phyloP scores from a whole-genome alignment of 2,329 filamentous ascomycete species.

The Knufia petricola region DNA sequence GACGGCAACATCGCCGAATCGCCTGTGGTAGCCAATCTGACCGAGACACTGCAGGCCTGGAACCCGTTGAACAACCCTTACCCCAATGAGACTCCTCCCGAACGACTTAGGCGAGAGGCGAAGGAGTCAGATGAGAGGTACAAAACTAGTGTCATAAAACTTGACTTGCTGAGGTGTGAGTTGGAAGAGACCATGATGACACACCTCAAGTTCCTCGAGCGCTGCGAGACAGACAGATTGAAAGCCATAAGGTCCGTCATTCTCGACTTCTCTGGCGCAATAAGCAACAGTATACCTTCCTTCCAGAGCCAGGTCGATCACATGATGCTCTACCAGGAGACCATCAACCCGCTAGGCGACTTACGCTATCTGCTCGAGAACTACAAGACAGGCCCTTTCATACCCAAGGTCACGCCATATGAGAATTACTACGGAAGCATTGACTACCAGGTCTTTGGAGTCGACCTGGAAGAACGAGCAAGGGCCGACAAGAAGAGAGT shows the following conservation, averaged over 20 bases:
- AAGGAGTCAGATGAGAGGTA: slow-evolving; percentile 88
- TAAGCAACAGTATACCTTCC: slow-evolving; percentile 95
- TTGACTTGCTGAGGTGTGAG: slow-evolving; percentile 84
- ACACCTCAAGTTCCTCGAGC: slow-evolving; percentile 91
- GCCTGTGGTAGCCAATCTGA: slow-evolving; percentile 69
- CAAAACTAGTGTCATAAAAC: slow-evolving; percentile 72
- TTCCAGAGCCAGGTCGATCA: slow-evolving; percentile 93
- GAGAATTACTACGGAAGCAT: slow-evolving; percentile 99
- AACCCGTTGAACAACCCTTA: slow-evolving; percentile 82
- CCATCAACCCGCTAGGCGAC: slow-evolving; percentile 85
- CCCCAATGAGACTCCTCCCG: slow-evolving; percentile 85
- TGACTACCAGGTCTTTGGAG: slow-evolving; percentile 94
- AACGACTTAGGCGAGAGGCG: slow-evolving; percentile 80
- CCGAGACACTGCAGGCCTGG: slow-evolving; percentile 85
- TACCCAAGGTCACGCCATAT: slow-evolving; percentile 82
- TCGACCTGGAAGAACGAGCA: slow-evolving; percentile 91
- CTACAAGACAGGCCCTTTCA: slow-evolving; percentile 88
- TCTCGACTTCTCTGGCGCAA: slow-evolving; percentile 90
- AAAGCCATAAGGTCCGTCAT: slow-evolving; percentile 98
- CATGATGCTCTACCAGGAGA: slow-evolving; percentile 99
- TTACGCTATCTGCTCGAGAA: slow-evolving; percentile 91
- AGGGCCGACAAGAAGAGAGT: slow-evolving; percentile 92
- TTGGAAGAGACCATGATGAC: slow-evolving; percentile 92
- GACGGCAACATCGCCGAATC: slow-evolving; percentile 56
- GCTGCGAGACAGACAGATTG: slow-evolving; percentile 87